Evolutionary conservation across 208 protist genomes (phyloP).

Genomic region (Acanthamoeba royreba): DNA sequence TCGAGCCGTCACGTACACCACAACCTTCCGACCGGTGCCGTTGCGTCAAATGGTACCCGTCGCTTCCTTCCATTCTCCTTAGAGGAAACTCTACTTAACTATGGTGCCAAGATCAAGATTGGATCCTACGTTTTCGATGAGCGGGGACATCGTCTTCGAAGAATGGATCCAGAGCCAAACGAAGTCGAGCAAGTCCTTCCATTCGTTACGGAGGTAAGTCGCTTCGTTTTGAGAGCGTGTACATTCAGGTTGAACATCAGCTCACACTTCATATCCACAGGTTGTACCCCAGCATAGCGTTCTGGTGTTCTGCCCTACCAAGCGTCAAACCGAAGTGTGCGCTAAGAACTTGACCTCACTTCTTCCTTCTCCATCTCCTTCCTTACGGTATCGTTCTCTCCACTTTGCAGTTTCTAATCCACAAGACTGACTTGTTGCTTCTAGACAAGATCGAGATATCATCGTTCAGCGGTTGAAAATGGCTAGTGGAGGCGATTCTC

Average conservation of each 20-base stretch:
- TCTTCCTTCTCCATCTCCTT: neutral
- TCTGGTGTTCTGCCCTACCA: neutral
- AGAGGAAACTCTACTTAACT: too few species aligned
- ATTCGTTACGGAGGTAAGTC: neutral
- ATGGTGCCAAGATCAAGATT: neutral
- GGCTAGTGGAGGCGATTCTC: conserved; percentile 1
- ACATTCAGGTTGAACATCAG: neutral
- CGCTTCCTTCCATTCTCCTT: too few species aligned
- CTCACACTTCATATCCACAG: neutral
- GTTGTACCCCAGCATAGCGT: neutral
- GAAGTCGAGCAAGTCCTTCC: neutral
- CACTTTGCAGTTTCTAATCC: neutral
- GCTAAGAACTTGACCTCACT: neutral
- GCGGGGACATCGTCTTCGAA: neutral
- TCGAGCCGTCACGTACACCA: neutral
- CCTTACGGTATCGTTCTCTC: too few species aligned
- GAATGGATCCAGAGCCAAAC: neutral
- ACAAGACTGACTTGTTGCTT: neutral
- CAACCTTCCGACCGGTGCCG: conserved; percentile 68
- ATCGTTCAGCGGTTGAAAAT: neutral
- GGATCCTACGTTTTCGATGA: neutral
- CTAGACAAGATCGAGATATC: neutral
- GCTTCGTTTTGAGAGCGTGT: too few species aligned
- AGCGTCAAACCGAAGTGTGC: neutral
- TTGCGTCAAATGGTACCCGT: conserved; percentile 38